Base-by-base conservation (phyloP, 257 asterid species). In the Rauvolfia tetraphylla region DNA sequence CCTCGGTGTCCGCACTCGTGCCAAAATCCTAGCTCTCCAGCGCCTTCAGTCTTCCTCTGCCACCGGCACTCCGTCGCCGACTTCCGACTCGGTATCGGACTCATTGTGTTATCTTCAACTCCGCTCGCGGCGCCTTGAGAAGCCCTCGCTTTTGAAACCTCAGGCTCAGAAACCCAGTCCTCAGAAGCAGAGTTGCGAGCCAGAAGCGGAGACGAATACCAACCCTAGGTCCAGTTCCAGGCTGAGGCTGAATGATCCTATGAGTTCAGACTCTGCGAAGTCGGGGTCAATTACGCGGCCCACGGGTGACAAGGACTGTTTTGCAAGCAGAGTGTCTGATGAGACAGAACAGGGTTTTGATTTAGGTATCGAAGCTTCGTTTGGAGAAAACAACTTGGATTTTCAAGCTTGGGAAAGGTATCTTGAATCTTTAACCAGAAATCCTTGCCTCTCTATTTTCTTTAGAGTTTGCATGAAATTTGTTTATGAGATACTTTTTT, bases 21-120 rank as follows among this genome's bases (percentile, higher is more conserved):
- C 97, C 68, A 89, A 87, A 86, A 87, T 93, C 88, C 89, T 92
- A 78, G 90, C 95, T 2, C 89, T 92, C 17, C 95, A 85, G 38
- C 88, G 90, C 77, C 89, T 81, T 1, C 87, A 85, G 25, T 68
- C 86, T 5, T 66, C 81, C 56, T n/a, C n/a, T n/a, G 11, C 81
- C 4, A n/a, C 81, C 23, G 1, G 57, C 34, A 14, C 57, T 42
- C 82, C 66, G 31, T 68, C 73, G 18, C 76, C 29, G 65, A 46
- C 48, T 62, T 78, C 62, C 63, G 84, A 36, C 33, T n/a, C 62
- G 18, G 33, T 10, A 49, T 53, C 77, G 1, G 82, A 79, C 33
- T 72, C 82, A 15, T 78, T 63, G 8, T 54, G 77, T 44, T 79
- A 79, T 65, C 90, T 92, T 20, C 81, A 92, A 77, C 94, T 92